Evolutionary conservation across 2,329 filamentous ascomycete species (phyloP).

Genomic region (Tolypocladium ophioglossoides): DNA sequence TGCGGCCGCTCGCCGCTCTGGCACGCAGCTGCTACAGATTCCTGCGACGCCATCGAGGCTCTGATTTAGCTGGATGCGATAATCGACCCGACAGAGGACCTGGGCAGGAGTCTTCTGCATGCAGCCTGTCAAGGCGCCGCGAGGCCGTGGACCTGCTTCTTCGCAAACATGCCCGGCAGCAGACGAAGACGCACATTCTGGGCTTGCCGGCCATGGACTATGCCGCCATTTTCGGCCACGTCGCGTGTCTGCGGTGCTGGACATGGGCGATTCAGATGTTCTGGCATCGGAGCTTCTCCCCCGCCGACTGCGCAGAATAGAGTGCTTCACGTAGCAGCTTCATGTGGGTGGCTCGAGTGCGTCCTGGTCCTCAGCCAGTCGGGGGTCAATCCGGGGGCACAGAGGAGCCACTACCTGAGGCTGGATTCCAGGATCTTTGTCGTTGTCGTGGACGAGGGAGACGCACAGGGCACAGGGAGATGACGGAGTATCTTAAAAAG

Average conservation of each 20-base stretch:
- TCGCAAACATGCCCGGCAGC: not conserved
- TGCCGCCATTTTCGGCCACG: not conserved
- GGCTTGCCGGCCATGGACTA: not conserved
- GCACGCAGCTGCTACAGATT: not conserved
- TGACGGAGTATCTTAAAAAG: not conserved
- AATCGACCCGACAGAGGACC: not conserved
- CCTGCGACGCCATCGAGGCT: not conserved
- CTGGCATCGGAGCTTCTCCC: not conserved
- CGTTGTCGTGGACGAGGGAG: not conserved
- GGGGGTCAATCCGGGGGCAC: not conserved
- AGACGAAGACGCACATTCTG: not conserved
- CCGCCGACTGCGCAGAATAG: not conserved
- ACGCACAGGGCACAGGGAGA: not conserved
- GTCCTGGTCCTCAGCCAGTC: not conserved
- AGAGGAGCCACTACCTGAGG: not conserved
- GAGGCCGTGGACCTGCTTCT: not conserved
- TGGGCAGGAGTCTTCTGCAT: not conserved
- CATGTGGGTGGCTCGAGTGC: not conserved
- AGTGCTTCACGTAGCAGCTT: not conserved
- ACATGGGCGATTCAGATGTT: not conserved
- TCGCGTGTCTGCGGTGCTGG: not conserved
- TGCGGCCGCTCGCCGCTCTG: not conserved
- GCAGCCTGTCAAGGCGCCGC: not conserved
- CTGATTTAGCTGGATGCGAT: not conserved
- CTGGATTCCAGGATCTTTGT: not conserved